Evolutionary conservation across 768 basidiomycete genomes (phyloP).

Genomic region (Collybiopsis luxurians): DNA sequence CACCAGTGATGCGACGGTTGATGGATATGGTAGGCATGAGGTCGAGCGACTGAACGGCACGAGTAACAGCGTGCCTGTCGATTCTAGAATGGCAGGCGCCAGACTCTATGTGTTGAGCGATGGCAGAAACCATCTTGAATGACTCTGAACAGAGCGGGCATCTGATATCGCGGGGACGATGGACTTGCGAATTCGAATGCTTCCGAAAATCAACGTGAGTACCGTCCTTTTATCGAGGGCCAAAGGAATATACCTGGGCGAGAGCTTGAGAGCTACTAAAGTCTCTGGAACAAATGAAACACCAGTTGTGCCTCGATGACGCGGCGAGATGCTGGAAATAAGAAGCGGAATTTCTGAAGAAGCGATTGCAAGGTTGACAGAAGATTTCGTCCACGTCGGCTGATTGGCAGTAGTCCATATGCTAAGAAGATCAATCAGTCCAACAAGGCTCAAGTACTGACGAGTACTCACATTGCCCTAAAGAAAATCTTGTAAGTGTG

Average conservation of each 20-base stretch:
- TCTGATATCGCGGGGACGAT: slow-evolving; percentile 18
- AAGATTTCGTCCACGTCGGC: slow-evolving; percentile 13
- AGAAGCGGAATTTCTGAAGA: slow-evolving; percentile 15
- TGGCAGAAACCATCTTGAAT: slow-evolving; percentile 33
- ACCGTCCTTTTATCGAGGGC: too few species aligned
- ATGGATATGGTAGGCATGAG: slow-evolving; percentile 35
- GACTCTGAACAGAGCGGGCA: slow-evolving; percentile 31
- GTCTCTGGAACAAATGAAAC: slow-evolving; percentile 28
- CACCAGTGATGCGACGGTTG: slow-evolving; percentile 23
- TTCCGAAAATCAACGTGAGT: slow-evolving; percentile 5
- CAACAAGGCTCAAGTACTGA: too few species aligned
- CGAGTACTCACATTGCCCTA: too few species aligned
- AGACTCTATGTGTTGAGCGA: slow-evolving; percentile 38
- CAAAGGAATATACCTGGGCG: slow-evolving; percentile 12
- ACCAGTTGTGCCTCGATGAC: slow-evolving; percentile 29
- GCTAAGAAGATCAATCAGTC: too few species aligned
- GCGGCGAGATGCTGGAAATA: slow-evolving; percentile 20
- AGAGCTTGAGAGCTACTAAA: slow-evolving; percentile 20
- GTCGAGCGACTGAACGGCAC: slow-evolving; percentile 26
- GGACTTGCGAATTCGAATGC: slow-evolving; percentile 27
- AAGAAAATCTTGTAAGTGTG: too few species aligned
- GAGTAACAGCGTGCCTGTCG: slow-evolving; percentile 35
- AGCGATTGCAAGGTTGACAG: slow-evolving; percentile 21
- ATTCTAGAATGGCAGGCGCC: slow-evolving; percentile 30
- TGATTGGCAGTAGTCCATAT: too few species aligned